Percentiles rank a stretch among this genome's conserved stretches.
phyloP scores from a whole-genome alignment of 257 asterid genomes.

The Eucommia ulmoides region DNA sequence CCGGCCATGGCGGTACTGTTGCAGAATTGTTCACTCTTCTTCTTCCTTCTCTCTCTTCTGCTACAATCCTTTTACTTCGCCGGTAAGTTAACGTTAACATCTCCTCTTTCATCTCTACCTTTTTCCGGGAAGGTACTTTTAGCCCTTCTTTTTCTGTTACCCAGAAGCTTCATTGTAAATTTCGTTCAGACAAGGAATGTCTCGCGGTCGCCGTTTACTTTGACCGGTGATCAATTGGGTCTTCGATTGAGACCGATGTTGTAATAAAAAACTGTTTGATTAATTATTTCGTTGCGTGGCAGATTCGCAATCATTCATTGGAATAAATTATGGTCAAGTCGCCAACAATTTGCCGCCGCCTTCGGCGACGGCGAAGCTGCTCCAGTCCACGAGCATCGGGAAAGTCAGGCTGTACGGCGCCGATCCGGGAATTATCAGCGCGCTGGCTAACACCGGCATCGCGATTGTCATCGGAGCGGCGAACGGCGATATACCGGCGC shows the following conservation, averaged over 20 bases:
- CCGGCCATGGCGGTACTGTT: background rate
- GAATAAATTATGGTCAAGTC: conserved; percentile 75
- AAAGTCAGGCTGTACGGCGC: conserved; percentile 90
- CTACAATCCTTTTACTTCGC: conserved; percentile 9
- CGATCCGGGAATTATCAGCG: conserved; percentile 70
- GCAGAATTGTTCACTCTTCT: background rate
- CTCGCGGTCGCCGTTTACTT: background rate
- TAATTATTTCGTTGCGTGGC: background rate
- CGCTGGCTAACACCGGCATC: conserved; percentile 65
- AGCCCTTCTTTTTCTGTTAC: background rate
- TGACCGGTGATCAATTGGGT: too few relatives aligned
- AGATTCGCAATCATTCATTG: conserved; percentile 78
- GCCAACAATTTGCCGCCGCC: conserved; percentile 95
- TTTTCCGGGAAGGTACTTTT: background rate
- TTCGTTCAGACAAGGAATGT: background rate
- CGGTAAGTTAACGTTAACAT: conserved; percentile 6
- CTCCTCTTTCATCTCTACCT: background rate
- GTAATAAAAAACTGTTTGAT: too few relatives aligned
- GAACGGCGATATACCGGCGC: conserved; percentile 83
- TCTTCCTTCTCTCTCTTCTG: conserved; percentile 4
- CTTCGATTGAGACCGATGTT: too few relatives aligned
- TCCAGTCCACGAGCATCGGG: conserved; percentile 63
- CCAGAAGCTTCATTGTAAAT: background rate
- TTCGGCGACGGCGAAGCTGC: conserved; percentile 65
- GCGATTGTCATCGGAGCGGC: conserved; percentile 90